Evolutionary conservation across 306 rosid genomes (phyloP).

Genomic region (Carpinus fangiana): DNA sequence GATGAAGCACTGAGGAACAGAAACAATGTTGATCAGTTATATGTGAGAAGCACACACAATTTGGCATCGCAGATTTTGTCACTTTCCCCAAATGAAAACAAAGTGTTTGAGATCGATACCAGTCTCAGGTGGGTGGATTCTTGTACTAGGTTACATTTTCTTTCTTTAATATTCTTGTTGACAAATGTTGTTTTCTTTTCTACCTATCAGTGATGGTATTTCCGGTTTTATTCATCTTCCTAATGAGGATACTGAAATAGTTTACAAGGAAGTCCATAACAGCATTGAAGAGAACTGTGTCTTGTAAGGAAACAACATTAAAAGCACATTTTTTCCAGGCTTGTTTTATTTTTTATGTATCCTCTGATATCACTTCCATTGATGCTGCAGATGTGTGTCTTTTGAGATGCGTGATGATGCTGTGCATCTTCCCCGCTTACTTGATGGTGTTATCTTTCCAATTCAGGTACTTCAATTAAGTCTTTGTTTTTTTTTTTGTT

Average conservation of each 20-base stretch:
- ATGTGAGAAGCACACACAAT: too few relatives aligned
- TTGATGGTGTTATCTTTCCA: constrained; percentile 32
- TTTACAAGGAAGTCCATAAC: not conserved
- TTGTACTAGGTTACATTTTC: too few relatives aligned
- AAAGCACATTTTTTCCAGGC: not conserved
- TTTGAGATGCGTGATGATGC: constrained; percentile 28
- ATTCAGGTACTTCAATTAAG: constrained; percentile 29
- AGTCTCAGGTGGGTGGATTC: too few relatives aligned
- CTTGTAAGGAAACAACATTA: constrained; percentile 29
- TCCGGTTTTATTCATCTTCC: constrained; percentile 30
- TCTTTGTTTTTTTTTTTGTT: too few relatives aligned
- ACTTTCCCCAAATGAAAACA: too few relatives aligned
- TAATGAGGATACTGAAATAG: constrained; percentile 2
- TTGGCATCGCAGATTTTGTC: too few relatives aligned
- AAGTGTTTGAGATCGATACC: too few relatives aligned
- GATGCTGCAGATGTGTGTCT: constrained; percentile 36
- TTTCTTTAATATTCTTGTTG: too few relatives aligned
- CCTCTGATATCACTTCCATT: not conserved
- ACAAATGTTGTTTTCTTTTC: not conserved
- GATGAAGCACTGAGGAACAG: too few relatives aligned
- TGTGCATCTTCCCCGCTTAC: constrained; percentile 28
- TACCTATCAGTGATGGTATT: constrained; percentile 36
- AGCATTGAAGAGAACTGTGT: constrained; percentile 18
- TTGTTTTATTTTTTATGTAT: not conserved
- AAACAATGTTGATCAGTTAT: too few relatives aligned